Base-by-base conservation (phyloP, 176 grass and related monocot species). In the Melocanna baccifera region DNA sequence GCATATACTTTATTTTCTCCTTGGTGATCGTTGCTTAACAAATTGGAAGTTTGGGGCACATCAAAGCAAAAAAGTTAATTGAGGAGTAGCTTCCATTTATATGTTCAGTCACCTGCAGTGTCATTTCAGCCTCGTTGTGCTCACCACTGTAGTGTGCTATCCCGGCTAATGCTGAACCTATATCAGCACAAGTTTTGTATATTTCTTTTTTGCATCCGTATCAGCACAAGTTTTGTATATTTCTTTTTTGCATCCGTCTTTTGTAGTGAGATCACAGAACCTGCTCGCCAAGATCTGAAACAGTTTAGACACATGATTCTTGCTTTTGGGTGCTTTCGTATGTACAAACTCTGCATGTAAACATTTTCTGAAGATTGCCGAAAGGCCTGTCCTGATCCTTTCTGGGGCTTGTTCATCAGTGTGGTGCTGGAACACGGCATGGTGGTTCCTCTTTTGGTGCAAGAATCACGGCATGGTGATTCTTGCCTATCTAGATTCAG, bases 271-370 rank as follows among this genome's bases (percentile, higher is more conserved):
- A 67, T 73, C 12, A 43, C 6, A 73, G 46, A 65, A 65, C 64
- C 32, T 57, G 65, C 66, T 57, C 73, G 66, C 20, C 42, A 57
- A 83, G 16, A 86, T 25, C 26, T 66, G 78, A 71, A 62, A 58
- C 71, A 69, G 71, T 53, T 56, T 46, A 72, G 83, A 8, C 4
- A 77, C 56, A 65, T 46, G 36, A 77, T 65, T 82, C 25, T 53
- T 86, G 82, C 37, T 57, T 56, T 69, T 29, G 10, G 22, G 50
- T 13, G 62, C 29, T 29, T 85, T 62, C 52, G 23, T 19, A 42
- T 69, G 59, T 81, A 75, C 50, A 74, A 20, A 51, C 43, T 74
- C 22, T 84, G 58, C 7, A 2, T 43, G 5, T 56, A 37, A 57
- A 39, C 42, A 23, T 70, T 75, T 75, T 42, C 4, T 51, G 53